These are phyloP conservation scores for Phytopythium chamaehyphon DNA, from an alignment of 352 stramenopile species.

Conservation along the genomic window DNA sequence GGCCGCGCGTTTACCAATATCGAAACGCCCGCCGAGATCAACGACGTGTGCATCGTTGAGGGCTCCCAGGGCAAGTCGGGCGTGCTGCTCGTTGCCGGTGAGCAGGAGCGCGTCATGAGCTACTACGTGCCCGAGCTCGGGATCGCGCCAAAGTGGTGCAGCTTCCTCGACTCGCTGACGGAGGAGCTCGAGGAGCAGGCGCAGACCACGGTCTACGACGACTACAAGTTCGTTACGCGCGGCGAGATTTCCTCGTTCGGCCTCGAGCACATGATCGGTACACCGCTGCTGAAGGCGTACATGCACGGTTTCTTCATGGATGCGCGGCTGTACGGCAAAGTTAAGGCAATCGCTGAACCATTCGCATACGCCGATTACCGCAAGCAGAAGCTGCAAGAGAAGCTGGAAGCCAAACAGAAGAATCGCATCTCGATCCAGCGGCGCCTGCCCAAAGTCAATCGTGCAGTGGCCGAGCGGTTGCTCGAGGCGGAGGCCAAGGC, in stretches of 20 bases:
- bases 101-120: constrained; percentile 96
- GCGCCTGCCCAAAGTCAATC: constrained; percentile 89
- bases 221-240: constrained; percentile 99
- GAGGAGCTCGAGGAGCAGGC: constrained; percentile 98
- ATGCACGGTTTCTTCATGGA: constrained; percentile 99
- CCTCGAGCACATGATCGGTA: constrained; percentile 97
- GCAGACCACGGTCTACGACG: constrained; percentile 95
- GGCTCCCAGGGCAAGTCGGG: constrained; percentile 90
- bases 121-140: constrained; percentile 98
- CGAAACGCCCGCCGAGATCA: constrained; percentile 95
- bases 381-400: constrained; percentile 96
- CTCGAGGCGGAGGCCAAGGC: constrained; percentile 71
- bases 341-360: constrained; percentile 95
- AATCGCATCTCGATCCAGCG: constrained; percentile 90
- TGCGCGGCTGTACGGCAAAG: constrained; percentile 95
- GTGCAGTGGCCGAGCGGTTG: constrained; percentile 81
- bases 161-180: constrained; percentile 98
- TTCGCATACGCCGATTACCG: constrained; percentile 98
- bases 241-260: constrained; percentile 95
- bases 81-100: constrained; percentile 94
- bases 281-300: constrained; percentile 96
- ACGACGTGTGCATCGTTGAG: constrained; percentile 94
- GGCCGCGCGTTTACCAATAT: constrained; percentile 96
- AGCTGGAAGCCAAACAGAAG: constrained; percentile 84
- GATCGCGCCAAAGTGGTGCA: constrained; percentile 97